phyloP scores from a whole-genome alignment of 192 early-diverging fungal genomes.

The Podila verticillata region DNA sequence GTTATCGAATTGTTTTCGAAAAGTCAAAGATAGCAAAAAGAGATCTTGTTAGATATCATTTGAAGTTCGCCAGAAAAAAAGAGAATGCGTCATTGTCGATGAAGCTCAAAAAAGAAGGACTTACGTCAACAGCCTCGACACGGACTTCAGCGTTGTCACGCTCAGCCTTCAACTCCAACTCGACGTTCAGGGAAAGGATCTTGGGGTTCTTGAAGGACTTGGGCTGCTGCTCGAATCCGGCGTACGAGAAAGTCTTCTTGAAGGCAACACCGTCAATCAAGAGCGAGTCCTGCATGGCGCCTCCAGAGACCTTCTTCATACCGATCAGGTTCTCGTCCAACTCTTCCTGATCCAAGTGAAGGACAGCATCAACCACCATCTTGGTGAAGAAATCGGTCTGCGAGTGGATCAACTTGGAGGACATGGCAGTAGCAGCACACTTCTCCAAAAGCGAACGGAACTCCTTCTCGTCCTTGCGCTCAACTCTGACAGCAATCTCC shows the following conservation, averaged over 20 bases:
- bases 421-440: conserved; percentile 98
- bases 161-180: conserved; percentile 99
- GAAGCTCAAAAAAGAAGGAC: neutral
- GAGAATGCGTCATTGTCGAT: neutral
- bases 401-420: conserved; percentile 95
- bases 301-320: conserved; percentile 97
- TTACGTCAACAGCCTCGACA: conserved; percentile 84
- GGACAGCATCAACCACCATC: conserved; percentile 98
- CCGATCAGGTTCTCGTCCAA: conserved; percentile 98
- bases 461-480: conserved; percentile 82
- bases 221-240: conserved; percentile 99
- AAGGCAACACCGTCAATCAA: conserved; percentile 97
- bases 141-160: conserved; percentile 99
- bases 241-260: conserved; percentile 99
- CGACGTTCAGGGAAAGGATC: conserved; percentile 94
- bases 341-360: conserved; percentile 94
- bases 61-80: conserved; percentile 8
- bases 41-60: conserved; percentile 1
- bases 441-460: conserved; percentile 93
- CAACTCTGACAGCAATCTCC: conserved; percentile 90
- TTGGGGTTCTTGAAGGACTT: conserved; percentile 92
- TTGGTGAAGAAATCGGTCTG: conserved; percentile 98
- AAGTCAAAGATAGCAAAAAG: conserved; percentile 10
- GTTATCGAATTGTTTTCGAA: neutral
- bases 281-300: conserved; percentile 97